Evolutionary conservation across 768 basidiomycete genomes (phyloP), one percentile per base, ranked within the genome.

Genomic region (Panaeolus papilionaceus): DNA sequence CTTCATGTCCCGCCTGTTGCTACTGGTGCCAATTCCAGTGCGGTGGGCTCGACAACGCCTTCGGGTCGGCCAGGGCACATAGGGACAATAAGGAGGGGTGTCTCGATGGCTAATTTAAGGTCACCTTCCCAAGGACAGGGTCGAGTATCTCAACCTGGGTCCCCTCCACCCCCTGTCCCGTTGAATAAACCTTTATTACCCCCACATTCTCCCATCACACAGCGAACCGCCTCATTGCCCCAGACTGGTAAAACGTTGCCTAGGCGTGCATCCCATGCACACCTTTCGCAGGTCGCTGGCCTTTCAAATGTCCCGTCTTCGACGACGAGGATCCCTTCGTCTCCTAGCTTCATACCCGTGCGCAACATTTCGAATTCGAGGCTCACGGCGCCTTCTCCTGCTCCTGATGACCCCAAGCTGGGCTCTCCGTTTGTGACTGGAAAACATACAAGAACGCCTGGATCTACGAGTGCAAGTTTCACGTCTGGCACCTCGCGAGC

Each of bases 251-350:
- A 58, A 28, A 58, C 64, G 38, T 38, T 71, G 20, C 61, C 70
- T 40, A 69, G 71, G 26, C 66, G 72, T 14, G 68, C 68, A n/a
- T 74, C 76, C 7, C 69, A 70, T 62, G 67, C 73, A 10, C 72
- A 73, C 38, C 67, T 69, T 40, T 63, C 62, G 28, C 71, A 68
- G 45, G 65, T 23, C 10, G 63, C 39, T 26, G 63, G 39, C 23
- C 18, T 40, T 23, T 16, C 61, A 42, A 61, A 64, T 62, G 33
- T 18, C 26, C 10, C 40, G 18, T 14, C 64, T 5, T 20, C 40
- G 45, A 12, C 12, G 4, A 6, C 61, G 42, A 45, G 51, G 51
- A 26, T 47, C 62, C 71, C 23, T 20, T 42, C 49, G 10, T 54
- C 62, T 20, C 66, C 67, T 1, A 74, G 68, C 39, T 68, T 73